These are phyloP conservation scores for Marasmius tenuissimus DNA, from an alignment of 1,284 basidiomycete species.

Conservation along the genomic window DNA sequence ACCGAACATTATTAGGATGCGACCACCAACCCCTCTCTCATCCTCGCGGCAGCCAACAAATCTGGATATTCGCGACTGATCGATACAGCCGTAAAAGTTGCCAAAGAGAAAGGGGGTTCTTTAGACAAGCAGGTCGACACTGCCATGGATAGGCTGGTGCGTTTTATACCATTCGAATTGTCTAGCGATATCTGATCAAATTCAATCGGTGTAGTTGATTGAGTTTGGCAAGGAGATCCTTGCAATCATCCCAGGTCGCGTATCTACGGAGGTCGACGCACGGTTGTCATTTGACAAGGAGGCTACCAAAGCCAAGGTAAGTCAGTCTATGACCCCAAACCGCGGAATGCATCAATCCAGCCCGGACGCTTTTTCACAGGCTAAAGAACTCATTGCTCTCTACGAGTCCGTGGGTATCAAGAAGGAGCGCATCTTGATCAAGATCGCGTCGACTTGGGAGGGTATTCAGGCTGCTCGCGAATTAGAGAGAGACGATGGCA, in stretches of 20 bases:
- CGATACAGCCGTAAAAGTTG: constrained; percentile 80
- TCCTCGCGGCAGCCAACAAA: constrained; percentile 93
- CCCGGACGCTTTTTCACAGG: constrained; percentile 41
- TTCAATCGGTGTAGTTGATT: constrained; percentile 63
- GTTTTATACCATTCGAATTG: constrained; percentile 19
- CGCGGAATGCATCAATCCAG: no score
- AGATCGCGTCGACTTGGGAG: constrained; percentile 99
- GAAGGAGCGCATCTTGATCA: constrained; percentile 96
- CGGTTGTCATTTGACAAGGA: constrained; percentile 96
- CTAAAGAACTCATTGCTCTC: constrained; percentile 90
- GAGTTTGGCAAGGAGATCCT: constrained; percentile 98
- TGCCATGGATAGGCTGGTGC: constrained; percentile 87
- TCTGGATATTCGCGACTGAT: constrained; percentile 84
- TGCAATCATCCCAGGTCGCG: constrained; percentile 94
- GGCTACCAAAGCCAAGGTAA: constrained; percentile 84
- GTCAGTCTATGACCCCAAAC: constrained; percentile 1
- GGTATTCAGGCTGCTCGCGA: constrained; percentile 98
- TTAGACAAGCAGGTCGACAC: constrained; percentile 71
- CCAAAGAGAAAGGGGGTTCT: constrained; percentile 79
- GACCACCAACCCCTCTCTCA: constrained; percentile 93
- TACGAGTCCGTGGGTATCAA: constrained; percentile 91
- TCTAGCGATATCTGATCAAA: not conserved
- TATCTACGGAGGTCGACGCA: constrained; percentile 99
- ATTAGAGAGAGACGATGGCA: constrained; percentile 89
- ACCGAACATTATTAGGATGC: constrained; percentile 58